Evolutionary conservation across 2,329 filamentous ascomycete species (phyloP), one percentile per base, ranked within the genome.

Genomic region (Exophiala bonariae): DNA sequence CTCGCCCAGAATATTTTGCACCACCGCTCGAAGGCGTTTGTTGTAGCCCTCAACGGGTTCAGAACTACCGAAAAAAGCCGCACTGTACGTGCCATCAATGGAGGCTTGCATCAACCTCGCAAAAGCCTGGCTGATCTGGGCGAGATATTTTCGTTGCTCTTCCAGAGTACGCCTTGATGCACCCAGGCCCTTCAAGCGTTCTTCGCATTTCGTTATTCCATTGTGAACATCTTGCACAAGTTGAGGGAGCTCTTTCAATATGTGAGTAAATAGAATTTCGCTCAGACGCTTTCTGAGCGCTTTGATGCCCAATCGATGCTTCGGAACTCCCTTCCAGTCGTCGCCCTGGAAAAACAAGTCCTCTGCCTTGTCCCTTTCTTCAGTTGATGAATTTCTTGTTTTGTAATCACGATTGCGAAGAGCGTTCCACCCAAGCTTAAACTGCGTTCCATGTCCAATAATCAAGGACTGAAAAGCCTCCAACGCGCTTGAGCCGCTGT

Each of bases 401-500:
- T 54, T 31, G 32, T 49, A 61, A 20, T 49, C 47, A 16, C 59
- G 46, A 38, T 63, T 64, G 23, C 49, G 51, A 22, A 65, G 38
- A 5, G 63, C 57, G 44, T 65, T 61, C 61, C 61, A 65, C 2
- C 61, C 61, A 16, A 64, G 58, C 11, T 42, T 39, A 33, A 64
- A 62, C 4, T 37, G 5, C 17, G 59, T 34, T 8, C 37, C 5
- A 34, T 74, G 60, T 32, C 77, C 75, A 19, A 58, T 57, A 1
- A 70, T 61, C 11, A 73, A 63, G 1, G 63, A 42, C 3, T 72
- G 51, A 40, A 66, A 73, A 0, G 45, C 51, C 1, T 48, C 48
- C 47, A 74, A 67, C 8, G 53, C 61, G 0, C 64, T 66, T 0
- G 72, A 73, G 0, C 61, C 62, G 2, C 57, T 40, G 2, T 59